Evolutionary conservation across 148 eudicot genomes (phyloP).

Genomic region (Vaccinium darrowii): DNA sequence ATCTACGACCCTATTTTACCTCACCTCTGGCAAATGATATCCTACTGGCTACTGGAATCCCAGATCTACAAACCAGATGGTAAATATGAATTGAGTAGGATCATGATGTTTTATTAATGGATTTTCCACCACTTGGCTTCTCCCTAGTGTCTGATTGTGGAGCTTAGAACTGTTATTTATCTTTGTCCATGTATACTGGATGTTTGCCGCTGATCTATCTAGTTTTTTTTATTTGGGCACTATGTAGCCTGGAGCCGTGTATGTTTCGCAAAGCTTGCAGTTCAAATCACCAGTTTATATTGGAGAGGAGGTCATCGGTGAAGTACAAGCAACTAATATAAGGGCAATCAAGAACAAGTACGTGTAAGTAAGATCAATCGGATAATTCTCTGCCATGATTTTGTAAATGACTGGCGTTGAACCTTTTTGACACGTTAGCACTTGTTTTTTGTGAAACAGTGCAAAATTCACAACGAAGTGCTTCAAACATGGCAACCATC

Average conservation of each 20-base stretch:
- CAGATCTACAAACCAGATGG: background rate
- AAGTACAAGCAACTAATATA: constrained; percentile 41
- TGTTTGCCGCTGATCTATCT: background rate
- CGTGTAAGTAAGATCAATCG: constrained; percentile 43
- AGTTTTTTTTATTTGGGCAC: background rate
- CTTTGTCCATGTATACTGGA: background rate
- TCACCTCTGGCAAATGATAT: background rate
- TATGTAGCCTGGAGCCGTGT: constrained; percentile 78
- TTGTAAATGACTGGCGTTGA: background rate
- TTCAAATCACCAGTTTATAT: constrained; percentile 67
- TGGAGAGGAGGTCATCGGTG: constrained; percentile 64
- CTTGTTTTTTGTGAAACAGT: constrained; percentile 33
- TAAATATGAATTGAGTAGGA: background rate
- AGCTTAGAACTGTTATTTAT: background rate
- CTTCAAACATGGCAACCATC: constrained; percentile 37
- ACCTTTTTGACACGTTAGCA: background rate
- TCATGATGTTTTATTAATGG: background rate
- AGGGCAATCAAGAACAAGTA: constrained; percentile 36
- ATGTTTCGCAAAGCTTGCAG: constrained; percentile 69
- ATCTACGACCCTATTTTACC: background rate
- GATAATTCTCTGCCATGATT: background rate
- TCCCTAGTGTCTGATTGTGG: background rate
- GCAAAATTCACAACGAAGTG: constrained; percentile 70
- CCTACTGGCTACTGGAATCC: background rate
- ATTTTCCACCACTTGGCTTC: background rate